Percentiles rank a stretch among this genome's conserved stretches.
Evolutionary conservation across 202 grass and related monocot genomes (phyloP).

Genomic region (Zizania palustris): DNA sequence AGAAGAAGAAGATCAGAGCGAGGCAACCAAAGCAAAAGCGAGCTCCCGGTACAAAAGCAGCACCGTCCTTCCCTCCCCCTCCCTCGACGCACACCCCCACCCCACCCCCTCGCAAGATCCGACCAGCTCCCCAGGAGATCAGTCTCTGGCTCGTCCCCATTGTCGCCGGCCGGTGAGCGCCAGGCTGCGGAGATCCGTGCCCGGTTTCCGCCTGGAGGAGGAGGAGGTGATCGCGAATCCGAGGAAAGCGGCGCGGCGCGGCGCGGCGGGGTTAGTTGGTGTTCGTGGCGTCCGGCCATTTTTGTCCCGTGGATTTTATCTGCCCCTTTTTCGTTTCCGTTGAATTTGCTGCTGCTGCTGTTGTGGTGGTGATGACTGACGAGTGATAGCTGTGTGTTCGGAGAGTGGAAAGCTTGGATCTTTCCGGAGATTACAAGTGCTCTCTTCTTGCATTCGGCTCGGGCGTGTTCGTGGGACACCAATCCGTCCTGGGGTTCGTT

Average conservation of each 20-base stretch:
- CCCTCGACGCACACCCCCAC: background rate
- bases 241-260: background rate
- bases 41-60: slow-evolving; percentile 36
- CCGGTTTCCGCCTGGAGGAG: background rate
- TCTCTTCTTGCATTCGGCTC: background rate
- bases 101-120: slow-evolving; percentile 25
- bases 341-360: background rate
- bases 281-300: background rate
- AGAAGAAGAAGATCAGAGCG: background rate
- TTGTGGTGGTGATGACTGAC: too few species aligned
- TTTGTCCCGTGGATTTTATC: background rate
- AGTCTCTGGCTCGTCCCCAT: slow-evolving; percentile 30
- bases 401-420: background rate
- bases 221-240: background rate
- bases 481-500: background rate
- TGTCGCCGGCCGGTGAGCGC: slow-evolving; percentile 4
- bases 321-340: background rate
- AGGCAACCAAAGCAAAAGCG: background rate
- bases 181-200: slow-evolving; percentile 1
- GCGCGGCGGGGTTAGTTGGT: slow-evolving; percentile 28
- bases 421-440: background rate
- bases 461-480: background rate
- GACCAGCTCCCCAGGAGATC: background rate
- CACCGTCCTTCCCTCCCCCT: background rate
- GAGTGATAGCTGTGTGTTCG: background rate